Conservation (phyloP, 495 filamentous ascomycete genomes). For the Penicillium salamii region DNA sequence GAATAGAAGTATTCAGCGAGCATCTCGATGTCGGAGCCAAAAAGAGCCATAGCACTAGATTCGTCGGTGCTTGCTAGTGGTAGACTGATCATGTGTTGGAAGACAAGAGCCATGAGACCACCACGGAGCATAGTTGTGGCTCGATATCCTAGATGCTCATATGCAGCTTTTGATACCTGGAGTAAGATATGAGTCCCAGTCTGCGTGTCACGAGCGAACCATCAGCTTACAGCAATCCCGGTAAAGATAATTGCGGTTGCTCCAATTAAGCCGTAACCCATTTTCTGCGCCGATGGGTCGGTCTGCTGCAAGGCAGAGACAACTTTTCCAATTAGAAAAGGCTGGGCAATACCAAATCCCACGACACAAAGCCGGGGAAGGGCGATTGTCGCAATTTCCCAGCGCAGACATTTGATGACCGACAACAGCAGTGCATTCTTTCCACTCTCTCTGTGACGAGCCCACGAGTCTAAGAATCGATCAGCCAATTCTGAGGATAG, state of each 20-base stretch:
- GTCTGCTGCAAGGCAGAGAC: slow-evolving; percentile 33
- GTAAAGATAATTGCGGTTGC: slow-evolving; percentile 53
- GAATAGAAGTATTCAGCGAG: slow-evolving; percentile 36
- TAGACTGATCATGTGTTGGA: slow-evolving; percentile 34
- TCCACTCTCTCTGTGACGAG: slow-evolving; percentile 23
- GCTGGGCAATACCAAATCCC: slow-evolving; percentile 56
- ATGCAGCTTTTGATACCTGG: slow-evolving; percentile 37
- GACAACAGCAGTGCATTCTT: slow-evolving; percentile 23
- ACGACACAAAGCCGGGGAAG: slow-evolving; percentile 49
- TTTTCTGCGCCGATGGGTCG: slow-evolving; percentile 28
- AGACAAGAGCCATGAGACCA: slow-evolving; percentile 49
- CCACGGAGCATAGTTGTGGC: slow-evolving; percentile 52
- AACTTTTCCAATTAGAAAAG: slow-evolving; percentile 52
- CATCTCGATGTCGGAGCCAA: slow-evolving; percentile 56
- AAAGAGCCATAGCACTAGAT: slow-evolving; percentile 51
- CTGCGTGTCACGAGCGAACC: neutral
- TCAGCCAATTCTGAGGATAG: slow-evolving; percentile 7
- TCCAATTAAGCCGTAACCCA: slow-evolving; percentile 57
- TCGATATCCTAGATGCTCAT: slow-evolving; percentile 51
- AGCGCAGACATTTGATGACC: slow-evolving; percentile 31
- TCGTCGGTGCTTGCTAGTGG: slow-evolving; percentile 34
- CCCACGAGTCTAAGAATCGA: slow-evolving; percentile 13
- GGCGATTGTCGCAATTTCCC: slow-evolving; percentile 37
- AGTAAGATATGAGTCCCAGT: neutral
- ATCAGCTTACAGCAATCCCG: slow-evolving; percentile 46